Evolutionary conservation across 2,329 filamentous ascomycete species (phyloP), one percentile per base, ranked within the genome.

Genomic region (Pestalotiopsis sp.): DNA sequence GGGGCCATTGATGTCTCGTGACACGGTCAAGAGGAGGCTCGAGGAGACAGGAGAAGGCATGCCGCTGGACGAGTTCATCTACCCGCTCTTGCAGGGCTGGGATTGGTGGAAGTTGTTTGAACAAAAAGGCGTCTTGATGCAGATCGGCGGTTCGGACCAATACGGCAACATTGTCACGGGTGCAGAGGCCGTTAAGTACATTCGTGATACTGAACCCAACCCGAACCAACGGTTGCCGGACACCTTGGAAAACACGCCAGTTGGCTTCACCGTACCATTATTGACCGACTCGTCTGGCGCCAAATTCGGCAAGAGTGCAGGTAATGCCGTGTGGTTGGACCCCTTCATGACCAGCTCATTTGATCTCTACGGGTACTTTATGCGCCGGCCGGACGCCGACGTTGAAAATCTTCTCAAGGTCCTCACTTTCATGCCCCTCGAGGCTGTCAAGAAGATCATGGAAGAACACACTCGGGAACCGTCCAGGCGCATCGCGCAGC

Each of bases 101-200:
- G 96, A 99, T 78, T 99, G 94, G 88, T 98, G 93, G 93, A 86
- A 92, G 73, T 86, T 98, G 81, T 97, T 92, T 80, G 78, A 74
- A 69, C 85, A 88, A 60, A 86, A 85, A 64, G 85, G 86, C 61
- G 85, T 94, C 10, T 91, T 94, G 76, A 87, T 98, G 77, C 94
- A 99, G 80, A 93, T 99, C 65, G 96, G 96, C 68, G 96, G 96
- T 52, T 94, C 94, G 6, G 96, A 99, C 77, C 96, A 99, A 81
- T 98, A 91, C 77, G 96, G 96, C 70, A 99, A 99, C 80, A 98
- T 99, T 71, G 87, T 97, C 35, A 90, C 94, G 13, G 96, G 96
- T 62, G 91, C 96, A 75, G 93, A 98, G 69, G 88, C 92, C 2
- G 87, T 98, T 74, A 95, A 94, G 78, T 85, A 90, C 66, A 89